Evolutionary conservation across 805 yeast species (phyloP), one percentile per base, ranked within the genome.

Genomic region (Cyberlindnera veronae): DNA sequence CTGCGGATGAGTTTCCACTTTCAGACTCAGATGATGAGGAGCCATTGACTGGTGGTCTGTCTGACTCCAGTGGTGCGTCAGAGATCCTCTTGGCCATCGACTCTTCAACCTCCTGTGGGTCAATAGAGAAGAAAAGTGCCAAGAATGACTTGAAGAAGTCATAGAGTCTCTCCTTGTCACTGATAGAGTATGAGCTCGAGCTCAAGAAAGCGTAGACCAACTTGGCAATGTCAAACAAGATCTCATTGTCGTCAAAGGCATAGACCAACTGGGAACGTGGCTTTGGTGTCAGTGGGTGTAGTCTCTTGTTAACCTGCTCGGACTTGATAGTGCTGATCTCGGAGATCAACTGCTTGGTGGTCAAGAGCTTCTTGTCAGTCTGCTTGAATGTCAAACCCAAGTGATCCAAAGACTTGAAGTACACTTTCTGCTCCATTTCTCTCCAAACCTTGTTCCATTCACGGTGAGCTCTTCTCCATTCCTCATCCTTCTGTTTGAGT

Each of bases 381-480:
- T 93, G 98, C 64, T 93, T 93, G 69, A 93, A 93, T 1, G 97
- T 90, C 54, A 93, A 72, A 1, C 99, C 99, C 47, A 91, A 69
- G 61, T 93, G 99, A 61, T 93, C 99, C 50, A 93, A 71, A 3
- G 96, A 86, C 63, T 93, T 93, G 69, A 80, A 87, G 61, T 85
- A 90, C 0, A 89, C 95, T 55, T 88, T 90, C 58, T 90, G 96
- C 63, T 93, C 99, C 66, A 95, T 80, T 64, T 91, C 98, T 58
- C 99, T 80, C 99, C 99, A 93, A 12, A 89, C 95, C 60, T 91
- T 91, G 65, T 91, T 91, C 98, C 99, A 93, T 61, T 93, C 98
- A 54, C 98, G 79, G 56, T 91, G 99, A 2, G 96, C 90, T 47
- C 96, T 78, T 63, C 88, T 85, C 99, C 99, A 93, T 64, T 93